Conservation (phyloP, 139 green algal species). For the Auxenochlorella pyrenoidosa region DNA sequence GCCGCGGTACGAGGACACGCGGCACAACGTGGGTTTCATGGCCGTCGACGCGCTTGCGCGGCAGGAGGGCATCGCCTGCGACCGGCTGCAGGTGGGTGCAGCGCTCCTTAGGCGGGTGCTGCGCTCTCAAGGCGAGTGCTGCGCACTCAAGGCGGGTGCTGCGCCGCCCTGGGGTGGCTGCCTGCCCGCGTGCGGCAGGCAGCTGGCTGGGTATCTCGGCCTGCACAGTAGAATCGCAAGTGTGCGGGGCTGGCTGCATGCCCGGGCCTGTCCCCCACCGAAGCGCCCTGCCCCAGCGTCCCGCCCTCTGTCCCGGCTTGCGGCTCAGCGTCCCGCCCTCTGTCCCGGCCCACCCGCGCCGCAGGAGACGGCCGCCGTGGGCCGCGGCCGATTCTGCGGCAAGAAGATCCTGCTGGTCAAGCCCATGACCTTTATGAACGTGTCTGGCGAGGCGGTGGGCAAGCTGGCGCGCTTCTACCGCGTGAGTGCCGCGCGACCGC, state of each 20-base stretch:
- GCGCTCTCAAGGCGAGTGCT: too few species aligned
- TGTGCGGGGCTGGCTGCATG: too few species aligned
- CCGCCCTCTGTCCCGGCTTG: too few species aligned
- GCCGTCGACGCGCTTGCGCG: constrained; percentile 79
- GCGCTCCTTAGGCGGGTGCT: too few species aligned
- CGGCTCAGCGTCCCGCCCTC: too few species aligned
- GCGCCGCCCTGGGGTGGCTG: too few species aligned
- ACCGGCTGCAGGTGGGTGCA: constrained; percentile 71
- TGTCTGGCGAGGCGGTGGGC: constrained; percentile 80
- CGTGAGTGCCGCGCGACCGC: constrained; percentile 55
- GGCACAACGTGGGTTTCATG: constrained; percentile 93
- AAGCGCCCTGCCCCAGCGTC: too few species aligned
- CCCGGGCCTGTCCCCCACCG: too few species aligned
- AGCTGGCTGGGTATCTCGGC: too few species aligned
- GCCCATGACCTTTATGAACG: constrained; percentile 95
- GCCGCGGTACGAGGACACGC: constrained; percentile 72
- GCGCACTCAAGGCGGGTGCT: too few species aligned
- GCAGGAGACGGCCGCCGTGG: constrained; percentile 72
- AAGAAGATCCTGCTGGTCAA: constrained; percentile 83
- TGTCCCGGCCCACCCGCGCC: neutral
- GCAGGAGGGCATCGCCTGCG: constrained; percentile 63
- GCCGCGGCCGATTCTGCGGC: constrained; percentile 51
- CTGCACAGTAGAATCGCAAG: too few species aligned
- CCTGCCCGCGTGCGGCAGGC: too few species aligned
- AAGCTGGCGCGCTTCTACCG: constrained; percentile 80